These are phyloP conservation scores for Perkinsus olseni DNA, from an alignment of 169 alveolate genomes.

Conservation along the genomic window DNA sequence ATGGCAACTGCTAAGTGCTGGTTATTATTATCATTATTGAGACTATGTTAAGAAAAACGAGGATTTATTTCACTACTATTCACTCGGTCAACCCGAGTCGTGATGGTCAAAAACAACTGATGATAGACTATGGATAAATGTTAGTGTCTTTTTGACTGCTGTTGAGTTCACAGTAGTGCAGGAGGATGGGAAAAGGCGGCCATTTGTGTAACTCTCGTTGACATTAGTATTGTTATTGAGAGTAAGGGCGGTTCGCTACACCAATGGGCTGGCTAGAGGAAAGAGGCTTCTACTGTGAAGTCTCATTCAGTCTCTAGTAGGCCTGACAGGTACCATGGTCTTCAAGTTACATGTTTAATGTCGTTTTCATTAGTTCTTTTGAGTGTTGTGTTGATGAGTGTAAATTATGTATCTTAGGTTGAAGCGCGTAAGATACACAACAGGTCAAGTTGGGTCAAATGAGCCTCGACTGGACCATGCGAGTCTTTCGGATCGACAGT, in stretches of 20 bases:
- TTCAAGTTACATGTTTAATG: background rate
- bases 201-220: background rate
- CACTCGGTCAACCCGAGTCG: background rate
- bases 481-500: too few relatives aligned
- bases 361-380: background rate
- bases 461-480: too few relatives aligned
- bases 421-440: background rate
- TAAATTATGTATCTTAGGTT: background rate
- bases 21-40: background rate
- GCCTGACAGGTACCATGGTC: background rate
- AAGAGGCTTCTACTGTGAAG: background rate
- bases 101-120: background rate
- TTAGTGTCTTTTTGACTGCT: background rate
- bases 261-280: background rate
- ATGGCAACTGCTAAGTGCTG: slow-evolving; percentile 2
- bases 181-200: background rate
- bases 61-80: background rate
- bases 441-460: background rate
- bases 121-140: background rate
- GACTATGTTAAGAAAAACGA: background rate
- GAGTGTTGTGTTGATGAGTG: background rate
- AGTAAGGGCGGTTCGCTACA: background rate
- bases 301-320: background rate
- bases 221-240: background rate
- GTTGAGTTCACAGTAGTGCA: background rate